Conservation (phyloP, 2,329 filamentous ascomycete species). For the Aspergillus sp. region DNA sequence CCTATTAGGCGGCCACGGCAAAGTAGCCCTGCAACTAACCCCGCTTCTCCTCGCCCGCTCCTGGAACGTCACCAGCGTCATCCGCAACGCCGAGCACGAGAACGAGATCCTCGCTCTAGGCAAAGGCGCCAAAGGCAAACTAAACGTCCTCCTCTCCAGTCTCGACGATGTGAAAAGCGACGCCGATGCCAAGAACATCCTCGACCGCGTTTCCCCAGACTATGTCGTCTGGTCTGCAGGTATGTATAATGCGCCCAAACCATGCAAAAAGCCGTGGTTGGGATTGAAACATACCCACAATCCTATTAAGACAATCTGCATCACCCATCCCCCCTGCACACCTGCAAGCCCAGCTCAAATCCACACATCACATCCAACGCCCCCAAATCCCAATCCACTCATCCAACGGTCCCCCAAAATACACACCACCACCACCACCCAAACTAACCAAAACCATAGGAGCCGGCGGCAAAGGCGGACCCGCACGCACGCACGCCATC, state of each 20-base stretch:
- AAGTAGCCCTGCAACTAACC: conserved; percentile 72
- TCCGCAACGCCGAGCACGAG: conserved; percentile 71
- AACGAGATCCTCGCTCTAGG: conserved; percentile 64
- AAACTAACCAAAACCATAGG: conserved; percentile 36
- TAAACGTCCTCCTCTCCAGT: conserved; percentile 70
- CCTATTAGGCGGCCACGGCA: conserved; percentile 79
- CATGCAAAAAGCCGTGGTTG: conserved; percentile 10
- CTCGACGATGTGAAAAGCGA: conserved; percentile 70
- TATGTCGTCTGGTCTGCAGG: conserved; percentile 52
- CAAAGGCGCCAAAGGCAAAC: conserved; percentile 58
- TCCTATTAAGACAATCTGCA: background rate
- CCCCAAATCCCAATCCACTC: background rate
- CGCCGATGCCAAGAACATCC: conserved; percentile 61
- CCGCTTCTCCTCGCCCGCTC: conserved; percentile 71
- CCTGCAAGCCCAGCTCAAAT: background rate
- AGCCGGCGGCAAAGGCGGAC: conserved; percentile 58
- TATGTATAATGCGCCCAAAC: conserved; percentile 19
- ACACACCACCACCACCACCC: too few relatives aligned
- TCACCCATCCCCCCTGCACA: background rate
- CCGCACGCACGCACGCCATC: conserved; percentile 52
- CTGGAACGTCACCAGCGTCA: conserved; percentile 77
- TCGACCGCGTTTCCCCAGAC: conserved; percentile 50
- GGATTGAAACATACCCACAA: background rate
- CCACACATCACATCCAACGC: background rate
- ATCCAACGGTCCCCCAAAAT: background rate